Conservation (phyloP, 2,329 filamentous ascomycete species). For the Fusarium nematophilum region DNA sequence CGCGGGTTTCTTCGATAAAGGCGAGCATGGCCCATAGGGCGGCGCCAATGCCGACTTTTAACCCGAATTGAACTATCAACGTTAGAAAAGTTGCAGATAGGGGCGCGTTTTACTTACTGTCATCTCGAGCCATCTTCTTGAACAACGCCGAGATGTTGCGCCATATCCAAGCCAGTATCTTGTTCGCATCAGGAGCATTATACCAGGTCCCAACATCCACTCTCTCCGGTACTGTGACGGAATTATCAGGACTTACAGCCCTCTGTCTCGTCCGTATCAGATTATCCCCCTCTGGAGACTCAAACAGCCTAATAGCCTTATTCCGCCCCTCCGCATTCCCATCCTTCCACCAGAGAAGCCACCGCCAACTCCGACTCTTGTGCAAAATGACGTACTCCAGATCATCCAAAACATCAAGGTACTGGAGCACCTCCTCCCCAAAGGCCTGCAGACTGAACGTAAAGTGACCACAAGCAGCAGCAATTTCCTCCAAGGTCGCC, state of each 20-base stretch:
- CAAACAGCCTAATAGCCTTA: constrained; percentile 50
- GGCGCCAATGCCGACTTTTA: constrained; percentile 93
- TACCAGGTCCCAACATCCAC: constrained; percentile 21
- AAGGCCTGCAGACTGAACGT: constrained; percentile 91
- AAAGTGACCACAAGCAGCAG: constrained; percentile 95
- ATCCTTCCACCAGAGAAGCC: constrained; percentile 80
- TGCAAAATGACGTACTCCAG: constrained; percentile 77
- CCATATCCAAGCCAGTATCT: constrained; percentile 36
- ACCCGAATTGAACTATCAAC: constrained; percentile 72
- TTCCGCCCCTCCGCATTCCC: constrained; percentile 8
- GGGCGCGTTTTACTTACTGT: constrained; percentile 53
- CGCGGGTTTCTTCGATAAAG: constrained; percentile 81
- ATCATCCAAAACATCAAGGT: constrained; percentile 86
- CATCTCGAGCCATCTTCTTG: constrained; percentile 57
- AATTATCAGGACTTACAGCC: not conserved
- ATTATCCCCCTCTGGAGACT: constrained; percentile 45
- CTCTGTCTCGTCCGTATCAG: constrained; percentile 24
- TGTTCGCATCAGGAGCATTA: constrained; percentile 28
- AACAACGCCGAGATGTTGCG: constrained; percentile 50
- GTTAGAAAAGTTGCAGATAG: constrained; percentile 55
- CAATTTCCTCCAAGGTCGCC: constrained; percentile 92
- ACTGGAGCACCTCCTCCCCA: constrained; percentile 86
- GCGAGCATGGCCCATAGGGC: constrained; percentile 89
- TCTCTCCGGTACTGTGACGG: not conserved
- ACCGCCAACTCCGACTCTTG: constrained; percentile 77